Conservation (phyloP, 257 asterid genomes). For the Coffea canephora region DNA sequence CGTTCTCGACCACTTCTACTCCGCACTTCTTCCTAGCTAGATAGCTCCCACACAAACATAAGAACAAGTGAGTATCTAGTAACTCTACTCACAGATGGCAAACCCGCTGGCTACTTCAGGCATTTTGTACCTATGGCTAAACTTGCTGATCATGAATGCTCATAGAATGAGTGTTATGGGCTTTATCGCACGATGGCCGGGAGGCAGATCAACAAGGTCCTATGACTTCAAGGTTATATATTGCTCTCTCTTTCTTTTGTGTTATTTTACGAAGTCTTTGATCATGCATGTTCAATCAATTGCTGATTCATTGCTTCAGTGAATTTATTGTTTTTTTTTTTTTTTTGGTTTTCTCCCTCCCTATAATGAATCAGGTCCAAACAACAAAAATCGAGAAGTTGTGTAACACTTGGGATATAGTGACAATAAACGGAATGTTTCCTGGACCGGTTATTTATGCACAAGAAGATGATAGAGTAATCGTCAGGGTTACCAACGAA, state of each 20-base stretch:
- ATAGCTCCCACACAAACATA: not conserved
- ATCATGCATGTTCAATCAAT: not conserved
- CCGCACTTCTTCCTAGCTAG: too few species aligned
- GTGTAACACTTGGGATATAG: constrained; percentile 39
- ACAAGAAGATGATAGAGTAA: constrained; percentile 57
- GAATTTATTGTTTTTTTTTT: not conserved
- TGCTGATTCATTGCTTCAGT: not conserved
- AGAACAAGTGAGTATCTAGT: not conserved
- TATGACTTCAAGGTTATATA: constrained; percentile 50
- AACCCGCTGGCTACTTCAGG: constrained; percentile 8
- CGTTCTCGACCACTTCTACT: constrained; percentile 8
- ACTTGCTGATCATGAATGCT: constrained; percentile 24
- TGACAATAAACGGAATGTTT: constrained; percentile 48
- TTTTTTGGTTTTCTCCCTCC: not conserved
- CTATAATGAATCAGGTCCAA: constrained; percentile 33
- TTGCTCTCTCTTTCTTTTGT: not conserved
- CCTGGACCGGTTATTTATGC: constrained; percentile 67
- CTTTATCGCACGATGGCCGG: constrained; percentile 33
- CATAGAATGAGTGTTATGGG: constrained; percentile 24
- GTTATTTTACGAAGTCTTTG: not conserved
- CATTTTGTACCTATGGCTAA: constrained; percentile 22
- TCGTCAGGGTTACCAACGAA: constrained; percentile 39
- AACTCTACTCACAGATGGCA: constrained; percentile 30
- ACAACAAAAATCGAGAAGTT: constrained; percentile 47
- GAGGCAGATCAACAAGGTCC: constrained; percentile 46